phyloP scores from a whole-genome alignment of 2,329 filamentous ascomycete genomes.

The Aspergillus fumigatus region DNA sequence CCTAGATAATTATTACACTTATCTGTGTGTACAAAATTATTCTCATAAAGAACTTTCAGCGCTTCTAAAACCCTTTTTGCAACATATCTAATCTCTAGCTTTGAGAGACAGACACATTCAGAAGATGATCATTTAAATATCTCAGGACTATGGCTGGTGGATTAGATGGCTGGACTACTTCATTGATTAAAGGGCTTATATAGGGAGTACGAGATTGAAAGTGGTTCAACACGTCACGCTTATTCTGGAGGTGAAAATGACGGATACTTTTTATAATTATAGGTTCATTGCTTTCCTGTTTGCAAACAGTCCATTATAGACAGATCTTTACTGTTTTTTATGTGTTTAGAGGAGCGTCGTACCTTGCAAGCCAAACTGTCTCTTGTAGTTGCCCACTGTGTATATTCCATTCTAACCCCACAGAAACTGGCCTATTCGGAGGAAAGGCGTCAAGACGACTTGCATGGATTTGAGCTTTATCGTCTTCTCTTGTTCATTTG shows the following conservation, averaged over 20 bases:
- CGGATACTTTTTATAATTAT: slow-evolving; percentile 14
- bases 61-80: slow-evolving; percentile 12
- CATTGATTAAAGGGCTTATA: slow-evolving; percentile 13
- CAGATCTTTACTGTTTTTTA: background rate
- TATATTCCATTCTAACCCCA: slow-evolving; percentile 2
- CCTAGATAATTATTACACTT: background rate
- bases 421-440: slow-evolving; percentile 1
- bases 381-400: slow-evolving; percentile 3
- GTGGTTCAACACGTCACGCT: slow-evolving; percentile 10
- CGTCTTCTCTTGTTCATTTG: background rate
- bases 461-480: background rate
- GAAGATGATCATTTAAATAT: slow-evolving; percentile 21
- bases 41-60: slow-evolving; percentile 9
- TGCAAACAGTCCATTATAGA: background rate
- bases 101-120: slow-evolving; percentile 13
- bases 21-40: slow-evolving; percentile 20
- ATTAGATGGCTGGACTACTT: slow-evolving; percentile 7
- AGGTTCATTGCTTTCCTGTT: slow-evolving; percentile 8
- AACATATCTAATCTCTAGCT: slow-evolving; percentile 16
- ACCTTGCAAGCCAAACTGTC: slow-evolving; percentile 6
- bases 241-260: slow-evolving; percentile 13
- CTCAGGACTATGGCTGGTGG: slow-evolving; percentile 16
- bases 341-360: background rate
- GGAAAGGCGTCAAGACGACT: background rate
- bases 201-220: slow-evolving; percentile 9